phyloP scores from a whole-genome alignment of 306 rosid species.

The Rosa chinensis region DNA sequence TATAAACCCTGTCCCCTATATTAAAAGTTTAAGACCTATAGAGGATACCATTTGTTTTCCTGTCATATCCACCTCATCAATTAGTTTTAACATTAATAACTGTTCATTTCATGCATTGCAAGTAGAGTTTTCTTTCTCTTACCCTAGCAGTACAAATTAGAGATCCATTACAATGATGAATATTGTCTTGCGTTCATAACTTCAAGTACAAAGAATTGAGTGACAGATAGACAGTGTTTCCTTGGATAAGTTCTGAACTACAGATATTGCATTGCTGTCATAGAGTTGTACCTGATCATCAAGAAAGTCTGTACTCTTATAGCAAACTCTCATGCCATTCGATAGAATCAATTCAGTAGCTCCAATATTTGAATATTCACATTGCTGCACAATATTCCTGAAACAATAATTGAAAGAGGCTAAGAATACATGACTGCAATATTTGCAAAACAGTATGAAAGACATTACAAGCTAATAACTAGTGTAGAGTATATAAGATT shows the following conservation, averaged over 20 bases:
- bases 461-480: neutral
- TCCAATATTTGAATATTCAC: slow-evolving; percentile 76
- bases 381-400: slow-evolving; percentile 69
- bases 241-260: neutral
- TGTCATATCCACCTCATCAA: neutral
- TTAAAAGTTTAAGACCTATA: neutral
- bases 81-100: neutral
- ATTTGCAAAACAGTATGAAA: neutral
- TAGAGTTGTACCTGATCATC: slow-evolving; percentile 75
- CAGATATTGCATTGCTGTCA: slow-evolving; percentile 25
- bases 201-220: neutral
- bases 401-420: slow-evolving; percentile 21
- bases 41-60: neutral
- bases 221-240: neutral
- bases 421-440: neutral
- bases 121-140: neutral
- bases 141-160: neutral
- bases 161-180: neutral
- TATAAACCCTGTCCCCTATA: neutral
- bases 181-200: neutral
- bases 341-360: slow-evolving; percentile 83
- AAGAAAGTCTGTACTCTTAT: slow-evolving; percentile 85
- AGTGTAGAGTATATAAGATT: neutral
- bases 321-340: slow-evolving; percentile 93
- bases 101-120: neutral